These are phyloP conservation scores for Steccherinum ochraceum DNA, from an alignment of 768 basidiomycete species.

Conservation along the genomic window DNA sequence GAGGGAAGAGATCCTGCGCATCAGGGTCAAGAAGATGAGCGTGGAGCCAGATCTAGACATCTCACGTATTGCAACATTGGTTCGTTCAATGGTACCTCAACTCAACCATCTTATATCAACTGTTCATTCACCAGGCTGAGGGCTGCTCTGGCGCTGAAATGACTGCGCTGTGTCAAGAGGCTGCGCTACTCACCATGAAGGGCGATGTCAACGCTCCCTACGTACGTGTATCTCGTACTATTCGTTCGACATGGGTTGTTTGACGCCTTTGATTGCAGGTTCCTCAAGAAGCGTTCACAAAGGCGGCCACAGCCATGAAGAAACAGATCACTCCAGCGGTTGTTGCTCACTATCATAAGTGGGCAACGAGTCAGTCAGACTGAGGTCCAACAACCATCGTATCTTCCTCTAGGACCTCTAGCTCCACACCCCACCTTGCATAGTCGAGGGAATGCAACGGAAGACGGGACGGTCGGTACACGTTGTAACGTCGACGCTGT, in stretches of 20 bases:
- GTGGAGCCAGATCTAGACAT: conserved; percentile 67
- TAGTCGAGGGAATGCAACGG: too few species aligned
- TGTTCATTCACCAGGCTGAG: conserved; percentile 55
- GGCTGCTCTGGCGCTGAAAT: conserved; percentile 98
- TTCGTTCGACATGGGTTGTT: not conserved
- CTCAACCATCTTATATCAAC: not conserved
- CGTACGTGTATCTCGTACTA: conserved; percentile 40
- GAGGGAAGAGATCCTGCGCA: conserved; percentile 78
- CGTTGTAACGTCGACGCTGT: too few species aligned
- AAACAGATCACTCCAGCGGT: conserved; percentile 82
- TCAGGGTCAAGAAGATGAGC: conserved; percentile 75
- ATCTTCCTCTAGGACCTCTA: too few species aligned
- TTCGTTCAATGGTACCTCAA: conserved; percentile 26
- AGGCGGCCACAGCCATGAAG: conserved; percentile 66
- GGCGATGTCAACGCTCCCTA: conserved; percentile 69
- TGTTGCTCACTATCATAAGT: conserved; percentile 62
- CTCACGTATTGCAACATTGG: conserved; percentile 60
- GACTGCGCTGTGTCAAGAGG: conserved; percentile 89
- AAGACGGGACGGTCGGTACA: too few species aligned
- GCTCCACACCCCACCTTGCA: too few species aligned
- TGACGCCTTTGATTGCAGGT: conserved; percentile 46
- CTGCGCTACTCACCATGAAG: conserved; percentile 89
- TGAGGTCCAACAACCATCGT: too few species aligned
- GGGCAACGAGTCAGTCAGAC: conserved; percentile 30
- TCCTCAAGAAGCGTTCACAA: conserved; percentile 61